phyloP scores from a whole-genome alignment of 2,329 filamentous ascomycete species.

The Trichocomaceae sp. region DNA sequence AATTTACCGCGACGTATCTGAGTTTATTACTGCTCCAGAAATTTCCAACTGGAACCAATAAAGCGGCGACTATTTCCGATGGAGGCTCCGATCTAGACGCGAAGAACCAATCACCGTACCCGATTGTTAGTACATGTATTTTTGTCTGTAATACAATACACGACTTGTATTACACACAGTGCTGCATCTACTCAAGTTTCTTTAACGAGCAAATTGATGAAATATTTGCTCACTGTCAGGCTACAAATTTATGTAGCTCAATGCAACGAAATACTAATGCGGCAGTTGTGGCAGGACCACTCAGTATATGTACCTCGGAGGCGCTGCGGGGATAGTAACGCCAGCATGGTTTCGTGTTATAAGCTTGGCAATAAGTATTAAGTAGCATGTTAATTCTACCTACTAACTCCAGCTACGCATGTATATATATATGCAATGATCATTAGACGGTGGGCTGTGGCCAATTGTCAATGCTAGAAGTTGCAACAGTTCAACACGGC shows the following conservation, averaged over 20 bases:
- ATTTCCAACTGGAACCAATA: background rate
- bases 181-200: background rate
- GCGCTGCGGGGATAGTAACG: constrained; percentile 22
- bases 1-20: background rate
- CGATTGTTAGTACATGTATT: background rate
- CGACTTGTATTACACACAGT: background rate
- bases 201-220: background rate
- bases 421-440: background rate
- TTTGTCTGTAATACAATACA: background rate
- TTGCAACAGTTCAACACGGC: background rate
- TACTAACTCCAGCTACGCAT: background rate
- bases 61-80: background rate
- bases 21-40: background rate
- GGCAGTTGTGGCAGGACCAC: background rate
- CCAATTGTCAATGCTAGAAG: background rate
- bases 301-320: constrained; percentile 13
- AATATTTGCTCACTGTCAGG: background rate
- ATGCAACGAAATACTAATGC: background rate
- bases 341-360: background rate
- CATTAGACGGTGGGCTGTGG: background rate
- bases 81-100: background rate
- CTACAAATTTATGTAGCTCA: background rate
- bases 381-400: background rate
- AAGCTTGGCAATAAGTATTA: background rate
- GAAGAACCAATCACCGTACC: background rate